Base-by-base conservation (phyloP, 73 alveolate species). In the Paramecium sexaurelia region DNA sequence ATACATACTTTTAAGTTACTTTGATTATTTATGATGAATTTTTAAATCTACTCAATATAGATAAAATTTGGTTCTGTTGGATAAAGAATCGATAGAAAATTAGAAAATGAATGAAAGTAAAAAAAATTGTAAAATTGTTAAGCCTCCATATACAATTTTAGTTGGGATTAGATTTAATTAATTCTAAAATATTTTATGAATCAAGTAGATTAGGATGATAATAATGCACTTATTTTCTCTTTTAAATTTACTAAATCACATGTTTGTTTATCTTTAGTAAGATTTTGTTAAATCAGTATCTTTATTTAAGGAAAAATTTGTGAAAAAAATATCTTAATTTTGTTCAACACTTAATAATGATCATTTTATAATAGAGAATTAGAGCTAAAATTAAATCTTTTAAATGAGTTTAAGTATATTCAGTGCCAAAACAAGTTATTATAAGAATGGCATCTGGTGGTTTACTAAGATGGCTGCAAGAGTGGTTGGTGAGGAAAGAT, bases 371-470 rank as follows among this genome's bases (percentile, higher is more conserved):
- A 61, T 13, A 61, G 47, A 29, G 7, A 61, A 29, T 61, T 29
- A 61, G 22, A 22, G 83, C 47, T 32, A 13, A 61, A 61, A 61
- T 61, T 61, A 61, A 61, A 61, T 61, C 83, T 61, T 71, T 71
- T 35, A 71, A 71, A 78, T 78, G 90, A 78, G 90, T 78, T 43
- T 78, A 13, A 78, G 73, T 40, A 69, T 88, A 22, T 88, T 88
- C 73, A 40, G 83, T 67, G 91, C 87, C 8, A 88, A 88, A 40
- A 51, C 55, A 29, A 41, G 75, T 40, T 69, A 82, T 55, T 82
- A 88, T 27, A 88, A 88, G 57, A 88, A 88, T 69, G 94, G 94
- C 55, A 67, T 88, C 33, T 88, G 94, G 94, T 88, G 94, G 94
- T 88, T 69, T 45, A 88, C 94, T 19, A 88, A 71, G 27, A 88